Base-by-base conservation (phyloP, 768 basidiomycete species). In the Amanita thiersii region DNA sequence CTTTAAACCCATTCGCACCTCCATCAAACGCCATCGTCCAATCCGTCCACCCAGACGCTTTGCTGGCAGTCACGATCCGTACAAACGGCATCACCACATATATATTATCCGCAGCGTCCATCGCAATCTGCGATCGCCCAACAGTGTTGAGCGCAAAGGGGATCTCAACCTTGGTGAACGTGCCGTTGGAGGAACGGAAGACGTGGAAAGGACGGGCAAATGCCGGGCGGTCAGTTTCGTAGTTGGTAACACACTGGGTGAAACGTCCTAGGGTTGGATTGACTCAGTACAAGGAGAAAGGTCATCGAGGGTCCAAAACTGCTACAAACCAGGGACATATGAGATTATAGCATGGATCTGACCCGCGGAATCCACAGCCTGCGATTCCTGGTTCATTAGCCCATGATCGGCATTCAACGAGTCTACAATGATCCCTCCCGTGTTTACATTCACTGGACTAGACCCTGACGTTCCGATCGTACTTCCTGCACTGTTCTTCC, bases 331-430 rank as follows among this genome's bases (percentile, higher is more conserved):
- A 43, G 69, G 68, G 14, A 72, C 61, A 45, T 72, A 70, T 6
- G 70, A 72, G n/a, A 71, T 71, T 17, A 70, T 65, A 3, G 59
- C 55, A 44, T 72, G 70, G 26, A 70, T 62, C 39, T 64, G 65
- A 20, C 69, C 69, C 2, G 55, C 40, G 2, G 68, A 69, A 39
- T 72, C 70, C 2, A 70, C 63, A 12, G 58, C 63, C 53, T 72
- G 70, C 0, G 68, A 68, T 44, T 72, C 70, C 50, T 72, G 70
- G 48, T 72, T 72, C 67, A 72, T 70, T n/a, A 72, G 57, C 2
- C 63, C 70, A 48, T 72, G 70, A 45, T 72, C 65, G 7, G 70
- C 65, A 39, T 72, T 61, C 15, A 70, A 53, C 3, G 65, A 51
- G 42, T 72, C 70, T 18, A 69, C 56, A 39, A 69, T 64, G 11